Base-by-base conservation (phyloP, 257 asterid species). In the Henckelia pumila region DNA sequence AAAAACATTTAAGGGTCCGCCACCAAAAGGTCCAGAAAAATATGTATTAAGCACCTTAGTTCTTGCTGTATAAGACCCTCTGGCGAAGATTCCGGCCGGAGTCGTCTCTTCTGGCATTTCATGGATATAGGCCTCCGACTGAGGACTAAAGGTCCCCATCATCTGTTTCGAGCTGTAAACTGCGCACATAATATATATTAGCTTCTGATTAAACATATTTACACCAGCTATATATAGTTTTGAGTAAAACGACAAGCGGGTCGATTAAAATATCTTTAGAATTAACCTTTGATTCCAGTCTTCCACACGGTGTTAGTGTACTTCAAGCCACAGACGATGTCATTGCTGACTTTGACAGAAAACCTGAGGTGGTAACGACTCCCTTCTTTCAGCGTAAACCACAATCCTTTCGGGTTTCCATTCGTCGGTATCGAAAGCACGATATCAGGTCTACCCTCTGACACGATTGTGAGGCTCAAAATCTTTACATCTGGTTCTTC, bases 331-430 rank as follows among this genome's bases (percentile, higher is more conserved):
- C 83, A 83, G 22, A 80, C 88, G 8, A 83, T 83, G 59, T 80
- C 83, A 24, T 83, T 78, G 78, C 80, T 71, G 61, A 83, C 85
- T 73, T 80, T 75, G 30, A 83, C 20, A 4, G 80, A 61, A 63
- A 80, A 83, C 30, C 72, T 78, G 11, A 80, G 80, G 7, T 71
- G 74, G 64, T 83, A 83, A 16, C 28, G 69, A 26, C 84, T 49
- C 6, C 88, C 84, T 80, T 83, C 88, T 70, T 83, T 83, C 32
- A 80, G 79, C 1, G 85, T 76, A 69, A 83, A 83, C 88, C 88
- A 83, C 66, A 73, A 33, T 0, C 88, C 85, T 66, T 78, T 80
- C 1, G 88, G 88, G 70, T 75, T 75, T 52, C 69, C 88, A 2
- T 44, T 63, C 33, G 66, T 80, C 0, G 85, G 82, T 8, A 83